Evolutionary conservation across 1,284 basidiomycete genomes (phyloP).

Genomic region (Apiotrichum siamense): DNA sequence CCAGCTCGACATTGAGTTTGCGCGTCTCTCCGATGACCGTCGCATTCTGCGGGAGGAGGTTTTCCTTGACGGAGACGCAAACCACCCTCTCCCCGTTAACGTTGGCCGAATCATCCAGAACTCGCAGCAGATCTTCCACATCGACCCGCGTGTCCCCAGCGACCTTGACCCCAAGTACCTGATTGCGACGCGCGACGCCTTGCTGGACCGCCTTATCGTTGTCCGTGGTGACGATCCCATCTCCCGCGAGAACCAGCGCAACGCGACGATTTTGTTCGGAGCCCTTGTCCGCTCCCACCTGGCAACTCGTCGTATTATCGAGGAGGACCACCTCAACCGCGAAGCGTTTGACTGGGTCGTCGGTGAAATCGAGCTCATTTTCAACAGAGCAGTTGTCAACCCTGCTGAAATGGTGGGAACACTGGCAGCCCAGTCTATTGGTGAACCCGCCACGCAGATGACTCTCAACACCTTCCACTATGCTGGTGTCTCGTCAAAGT

Average conservation of each 20-base stretch:
- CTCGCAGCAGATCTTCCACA: slow-evolving; percentile 94
- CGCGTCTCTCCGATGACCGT: slow-evolving; percentile 70
- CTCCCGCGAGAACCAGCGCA: slow-evolving; percentile 70
- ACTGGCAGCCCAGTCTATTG: slow-evolving; percentile 94
- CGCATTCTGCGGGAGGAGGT: slow-evolving; percentile 70
- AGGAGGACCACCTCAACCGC: slow-evolving; percentile 74
- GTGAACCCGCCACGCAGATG: slow-evolving; percentile 99
- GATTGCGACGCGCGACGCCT: slow-evolving; percentile 66
- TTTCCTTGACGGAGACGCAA: slow-evolving; percentile 71
- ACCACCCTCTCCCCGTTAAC: slow-evolving; percentile 80
- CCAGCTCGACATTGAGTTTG: slow-evolving; percentile 82
- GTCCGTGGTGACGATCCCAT: slow-evolving; percentile 79
- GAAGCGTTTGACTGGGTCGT: slow-evolving; percentile 97
- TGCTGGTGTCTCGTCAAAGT: slow-evolving; percentile 95
- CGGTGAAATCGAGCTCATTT: slow-evolving; percentile 91
- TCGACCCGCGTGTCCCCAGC: slow-evolving; percentile 85
- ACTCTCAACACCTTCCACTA: slow-evolving; percentile 97
- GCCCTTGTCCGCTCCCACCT: slow-evolving; percentile 88
- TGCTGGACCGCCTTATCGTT: slow-evolving; percentile 68
- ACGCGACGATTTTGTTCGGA: slow-evolving; percentile 86
- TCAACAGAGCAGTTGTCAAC: slow-evolving; percentile 83
- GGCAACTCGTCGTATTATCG: slow-evolving; percentile 73
- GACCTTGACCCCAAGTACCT: slow-evolving; percentile 87
- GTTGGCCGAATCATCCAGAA: slow-evolving; percentile 92
- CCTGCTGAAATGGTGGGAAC: slow-evolving; percentile 99